phyloP scores from a whole-genome alignment of 1,284 basidiomycete species.

The Cutaneotrichosporon arboriforme region DNA sequence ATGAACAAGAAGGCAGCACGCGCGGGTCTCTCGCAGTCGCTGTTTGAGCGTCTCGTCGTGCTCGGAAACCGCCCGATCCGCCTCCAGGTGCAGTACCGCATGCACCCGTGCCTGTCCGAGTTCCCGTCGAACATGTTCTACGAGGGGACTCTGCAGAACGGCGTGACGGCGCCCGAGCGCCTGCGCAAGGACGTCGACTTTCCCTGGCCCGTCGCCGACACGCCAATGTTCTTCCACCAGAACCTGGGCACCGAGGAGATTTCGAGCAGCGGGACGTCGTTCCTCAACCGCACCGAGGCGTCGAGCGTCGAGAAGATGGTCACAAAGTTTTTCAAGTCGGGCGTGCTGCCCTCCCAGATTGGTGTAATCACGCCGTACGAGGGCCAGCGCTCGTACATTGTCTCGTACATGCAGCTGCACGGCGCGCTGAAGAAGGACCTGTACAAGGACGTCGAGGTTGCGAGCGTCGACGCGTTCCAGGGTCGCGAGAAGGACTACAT shows the following conservation, averaged over 20 bases:
- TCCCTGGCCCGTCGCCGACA: conserved; percentile 96
- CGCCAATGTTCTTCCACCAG: conserved; percentile 99
- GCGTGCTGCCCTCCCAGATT: conserved; percentile 90
- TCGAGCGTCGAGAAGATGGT: conserved; percentile 99
- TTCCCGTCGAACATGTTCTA: conserved; percentile 99
- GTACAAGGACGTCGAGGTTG: conserved; percentile 99
- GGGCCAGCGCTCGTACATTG: conserved; percentile 97
- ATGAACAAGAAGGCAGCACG: conserved; percentile 99
- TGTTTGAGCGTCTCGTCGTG: conserved; percentile 94
- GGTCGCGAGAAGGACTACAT: conserved; percentile 99
- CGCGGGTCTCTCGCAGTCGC: conserved; percentile 91
- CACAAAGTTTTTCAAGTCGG: conserved; percentile 98
- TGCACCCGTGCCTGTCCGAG: conserved; percentile 98
- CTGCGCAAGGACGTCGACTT: conserved; percentile 97
- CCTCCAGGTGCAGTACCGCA: conserved; percentile 98
- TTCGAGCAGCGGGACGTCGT: conserved; percentile 95
- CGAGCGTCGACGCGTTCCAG: conserved; percentile 98
- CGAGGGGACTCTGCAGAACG: conserved; percentile 97
- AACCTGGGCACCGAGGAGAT: conserved; percentile 99
- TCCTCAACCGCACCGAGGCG: conserved; percentile 96
- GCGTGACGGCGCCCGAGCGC: conserved; percentile 96
- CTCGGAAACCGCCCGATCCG: conserved; percentile 95
- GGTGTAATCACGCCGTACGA: conserved; percentile 99
- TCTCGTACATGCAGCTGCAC: conserved; percentile 99
- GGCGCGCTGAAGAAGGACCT: conserved; percentile 96